These are phyloP conservation scores for Yamadazyma membranifaciens DNA, from an alignment of 1,139 yeast genomes.

Conservation along the genomic window DNA sequence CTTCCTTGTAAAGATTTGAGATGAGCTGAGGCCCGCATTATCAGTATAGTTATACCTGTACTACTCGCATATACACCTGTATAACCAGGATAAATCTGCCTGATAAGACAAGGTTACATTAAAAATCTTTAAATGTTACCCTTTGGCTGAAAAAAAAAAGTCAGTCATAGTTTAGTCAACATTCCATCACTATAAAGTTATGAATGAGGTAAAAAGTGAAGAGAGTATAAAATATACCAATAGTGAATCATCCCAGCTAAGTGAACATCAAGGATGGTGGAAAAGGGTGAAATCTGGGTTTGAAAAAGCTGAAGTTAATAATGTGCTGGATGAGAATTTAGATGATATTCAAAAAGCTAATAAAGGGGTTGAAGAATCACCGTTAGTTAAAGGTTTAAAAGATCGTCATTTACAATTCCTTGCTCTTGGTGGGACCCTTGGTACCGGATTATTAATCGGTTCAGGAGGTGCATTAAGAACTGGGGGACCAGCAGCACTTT, in stretches of 20 bases:
- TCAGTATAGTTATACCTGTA: neutral
- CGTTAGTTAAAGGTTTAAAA: conserved; percentile 39
- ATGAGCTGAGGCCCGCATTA: conserved; percentile 4
- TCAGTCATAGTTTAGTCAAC: neutral
- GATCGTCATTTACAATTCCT: conserved; percentile 61
- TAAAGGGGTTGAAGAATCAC: conserved; percentile 27
- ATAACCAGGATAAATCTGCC: neutral
- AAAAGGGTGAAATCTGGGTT: conserved; percentile 33
- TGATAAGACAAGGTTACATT: too few species aligned
- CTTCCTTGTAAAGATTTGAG: conserved; percentile 6
- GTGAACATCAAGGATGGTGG: conserved; percentile 16
- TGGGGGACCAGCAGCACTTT: conserved; percentile 81
- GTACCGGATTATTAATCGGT: conserved; percentile 73
- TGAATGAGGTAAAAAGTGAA: neutral
- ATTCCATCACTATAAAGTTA: neutral
- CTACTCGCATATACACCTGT: neutral
- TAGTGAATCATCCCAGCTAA: neutral
- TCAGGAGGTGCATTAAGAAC: conserved; percentile 62
- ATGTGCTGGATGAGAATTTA: conserved; percentile 7
- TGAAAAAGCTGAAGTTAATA: conserved; percentile 21
- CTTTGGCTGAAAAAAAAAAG: neutral
- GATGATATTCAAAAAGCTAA: conserved; percentile 30
- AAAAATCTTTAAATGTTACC: too few species aligned
- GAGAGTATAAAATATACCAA: conserved; percentile 1
- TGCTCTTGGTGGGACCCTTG: conserved; percentile 65